These are phyloP conservation scores for Botryotinia calthae DNA, from an alignment of 2,329 filamentous ascomycete species.

Conservation along the genomic window DNA sequence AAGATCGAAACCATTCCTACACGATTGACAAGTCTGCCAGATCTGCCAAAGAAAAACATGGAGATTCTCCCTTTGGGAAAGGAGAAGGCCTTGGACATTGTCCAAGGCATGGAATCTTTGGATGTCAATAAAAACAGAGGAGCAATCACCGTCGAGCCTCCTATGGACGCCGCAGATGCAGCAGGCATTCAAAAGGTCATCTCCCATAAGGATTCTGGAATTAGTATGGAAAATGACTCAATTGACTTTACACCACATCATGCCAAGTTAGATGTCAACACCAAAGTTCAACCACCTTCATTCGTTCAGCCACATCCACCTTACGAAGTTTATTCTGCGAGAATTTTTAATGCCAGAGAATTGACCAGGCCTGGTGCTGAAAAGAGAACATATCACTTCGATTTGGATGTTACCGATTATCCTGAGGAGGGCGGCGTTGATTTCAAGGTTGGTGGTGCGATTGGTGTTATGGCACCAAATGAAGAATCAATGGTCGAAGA, in stretches of 20 bases:
- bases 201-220: constrained; percentile 51
- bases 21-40: constrained; percentile 65
- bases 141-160: constrained; percentile 20
- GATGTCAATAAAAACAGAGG: not conserved
- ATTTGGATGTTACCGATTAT: constrained; percentile 94
- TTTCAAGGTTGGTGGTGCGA: constrained; percentile 94
- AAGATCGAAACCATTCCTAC: constrained; percentile 74
- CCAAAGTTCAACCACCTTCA: constrained; percentile 69
- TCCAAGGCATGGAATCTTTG: not conserved
- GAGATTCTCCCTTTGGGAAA: constrained; percentile 61
- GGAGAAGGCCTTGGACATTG: constrained; percentile 34
- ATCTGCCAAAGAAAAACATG: constrained; percentile 72
- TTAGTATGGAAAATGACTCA: constrained; percentile 39
- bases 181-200: not conserved
- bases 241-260: constrained; percentile 38
- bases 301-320: constrained; percentile 96
- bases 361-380: constrained; percentile 85
- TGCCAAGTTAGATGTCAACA: constrained; percentile 45
- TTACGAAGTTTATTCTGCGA: constrained; percentile 88
- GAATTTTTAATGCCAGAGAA: constrained; percentile 78
- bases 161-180: constrained; percentile 23
- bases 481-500: constrained; percentile 74
- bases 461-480: constrained; percentile 90
- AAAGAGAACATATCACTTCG: constrained; percentile 97
- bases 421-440: constrained; percentile 80